Evolutionary conservation across 352 stramenopile genomes (phyloP), one percentile per base, ranked within the genome.

Genomic region (Pythium inflatum): DNA sequence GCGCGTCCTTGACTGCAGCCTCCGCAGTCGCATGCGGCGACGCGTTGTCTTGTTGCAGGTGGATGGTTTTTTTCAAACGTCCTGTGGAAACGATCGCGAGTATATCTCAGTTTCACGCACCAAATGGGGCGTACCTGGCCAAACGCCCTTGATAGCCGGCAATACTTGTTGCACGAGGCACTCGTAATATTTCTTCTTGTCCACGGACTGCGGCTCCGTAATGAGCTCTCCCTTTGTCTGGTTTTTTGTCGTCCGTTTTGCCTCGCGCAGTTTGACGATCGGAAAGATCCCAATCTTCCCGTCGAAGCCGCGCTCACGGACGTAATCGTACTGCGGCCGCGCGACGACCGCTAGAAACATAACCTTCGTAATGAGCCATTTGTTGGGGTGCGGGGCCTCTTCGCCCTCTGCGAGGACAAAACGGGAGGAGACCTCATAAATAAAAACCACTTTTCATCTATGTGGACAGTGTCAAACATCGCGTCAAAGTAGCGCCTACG

Each of bases 361-460:
- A 0, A 74, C 68, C 66, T 76, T 79, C 18, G 51, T 68, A 5
- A 81, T 77, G 58, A 62, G 73, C 6, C 59, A 25, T 25, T 81
- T 82, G 33, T 68, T 76, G 0, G 50, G 24, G 2, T 70, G 33
- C 2, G 62, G 71, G 9, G 46, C 20, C 5, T 41, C 16, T 40
- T 84, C 71, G 2, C 53, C 55, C 0, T 48, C 25, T 3, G 71
- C 36, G 2, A 77, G 31, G 27, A 74, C 70, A 12, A 53, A 79
- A 0, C 25, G 45, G 5, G 59, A 65, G 0, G 49, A 46, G 8
- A 63, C 31, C 34, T 66, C 51, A 27, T 60, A 62, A 82, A 1
- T 16, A 71, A 79, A 34, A 82, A 76, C 54, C 62, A 73, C 36
- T 78, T 78, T 34, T 79, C 72, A 31, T 78, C 66, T 0, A 78